Evolutionary conservation across 2,329 filamentous ascomycete species (phyloP).

Genomic region (Cladosporium sp.): DNA sequence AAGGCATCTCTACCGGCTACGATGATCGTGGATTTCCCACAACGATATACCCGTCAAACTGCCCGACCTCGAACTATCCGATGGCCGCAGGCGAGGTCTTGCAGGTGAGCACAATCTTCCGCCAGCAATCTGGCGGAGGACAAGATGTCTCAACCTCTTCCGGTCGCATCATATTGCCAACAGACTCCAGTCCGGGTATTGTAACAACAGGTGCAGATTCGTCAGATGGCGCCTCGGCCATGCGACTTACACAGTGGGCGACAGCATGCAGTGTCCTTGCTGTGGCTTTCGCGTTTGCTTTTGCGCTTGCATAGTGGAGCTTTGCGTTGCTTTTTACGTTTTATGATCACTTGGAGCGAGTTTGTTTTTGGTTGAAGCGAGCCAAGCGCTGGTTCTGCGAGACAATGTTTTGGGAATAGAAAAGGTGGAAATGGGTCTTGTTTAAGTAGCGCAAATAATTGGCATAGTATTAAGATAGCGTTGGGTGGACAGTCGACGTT

Average conservation of each 20-base stretch:
- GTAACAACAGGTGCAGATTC: not conserved
- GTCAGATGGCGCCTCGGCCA: not conserved
- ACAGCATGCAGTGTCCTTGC: not conserved
- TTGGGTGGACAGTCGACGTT: not conserved
- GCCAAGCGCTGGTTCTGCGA: slow-evolving; percentile 21
- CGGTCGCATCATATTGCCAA: not conserved
- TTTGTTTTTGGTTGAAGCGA: not conserved
- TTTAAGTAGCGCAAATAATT: not conserved
- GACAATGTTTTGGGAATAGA: not conserved
- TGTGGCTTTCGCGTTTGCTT: not conserved
- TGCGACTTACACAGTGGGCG: not conserved
- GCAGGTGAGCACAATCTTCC: slow-evolving; percentile 5
- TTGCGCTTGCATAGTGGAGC: slow-evolving; percentile 13
- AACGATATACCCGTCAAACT: slow-evolving; percentile 33
- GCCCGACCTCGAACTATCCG: slow-evolving; percentile 15
- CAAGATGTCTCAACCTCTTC: slow-evolving; percentile 1
- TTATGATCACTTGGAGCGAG: not conserved
- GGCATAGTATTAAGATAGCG: not conserved
- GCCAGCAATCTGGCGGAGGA: not conserved
- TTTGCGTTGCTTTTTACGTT: slow-evolving; percentile 4
- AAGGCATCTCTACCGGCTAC: slow-evolving; percentile 44
- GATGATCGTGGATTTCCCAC: slow-evolving; percentile 49
- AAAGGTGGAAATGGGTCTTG: not conserved
- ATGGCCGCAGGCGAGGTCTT: slow-evolving; percentile 19
- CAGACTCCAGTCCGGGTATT: not conserved